Base-by-base conservation (phyloP, 768 basidiomycete species). In the Neoboletus brunneissimus region DNA sequence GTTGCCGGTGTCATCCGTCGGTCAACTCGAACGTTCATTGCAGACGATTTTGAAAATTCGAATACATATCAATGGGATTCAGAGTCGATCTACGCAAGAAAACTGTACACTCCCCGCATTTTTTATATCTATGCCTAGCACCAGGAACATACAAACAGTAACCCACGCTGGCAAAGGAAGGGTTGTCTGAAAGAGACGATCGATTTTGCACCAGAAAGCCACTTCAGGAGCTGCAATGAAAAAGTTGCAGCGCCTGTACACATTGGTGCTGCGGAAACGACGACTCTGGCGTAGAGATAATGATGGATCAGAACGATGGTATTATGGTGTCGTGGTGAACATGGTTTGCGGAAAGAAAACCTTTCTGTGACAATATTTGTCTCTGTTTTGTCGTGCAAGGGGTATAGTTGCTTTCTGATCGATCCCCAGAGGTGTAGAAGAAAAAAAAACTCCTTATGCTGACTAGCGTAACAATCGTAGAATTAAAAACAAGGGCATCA, bases 191-290 rank as follows among this genome's bases (percentile, higher is more conserved):
- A 35, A 51, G n/a, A 50, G 53, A 59, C 49, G 27, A 3, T 68
- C 13, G 7, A 55, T 68, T 2, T 68, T 54, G 67, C 67, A 68
- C 67, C 67, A 55, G 9, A 65, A 71, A 65, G 25, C 58, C 67
- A 69, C 67, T 69, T 69, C 67, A 72, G 67, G 70, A 65, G 60
- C 65, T 70, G 65, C 67, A 70, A 46, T 68, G 55, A 22, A 20
- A 44, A 32, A 18, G 44, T 44, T 69, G 70, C 67, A 62, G 67
- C 67, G 48, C 70, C 67, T 72, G 67, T 69, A 69, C 67, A 69
- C 67, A 56, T 16, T 53, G 70, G 67, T 69, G 67, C 67, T 51
- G 38, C n/a, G 31, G n/a, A 55, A 31, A 40, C 27, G 15, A 46
- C 4, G 6, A 27, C 10, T 51, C 48, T 7, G 1, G 12, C 7